Evolutionary conservation across 179 eudicot genomes (phyloP).

Genomic region (Silene vulgaris): DNA sequence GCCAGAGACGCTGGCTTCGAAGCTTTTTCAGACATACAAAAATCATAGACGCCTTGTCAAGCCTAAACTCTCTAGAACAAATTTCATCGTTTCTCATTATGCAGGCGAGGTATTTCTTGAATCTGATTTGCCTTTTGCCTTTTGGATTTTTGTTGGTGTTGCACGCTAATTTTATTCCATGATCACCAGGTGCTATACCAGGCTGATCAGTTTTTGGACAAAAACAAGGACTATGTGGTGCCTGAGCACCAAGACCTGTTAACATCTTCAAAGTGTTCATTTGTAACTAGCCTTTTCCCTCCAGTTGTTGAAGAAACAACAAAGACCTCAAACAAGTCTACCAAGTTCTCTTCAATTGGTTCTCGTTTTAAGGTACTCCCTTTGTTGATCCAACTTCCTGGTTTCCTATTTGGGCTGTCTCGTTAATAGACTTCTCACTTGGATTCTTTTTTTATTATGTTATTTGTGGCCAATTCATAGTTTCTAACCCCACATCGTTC

Average conservation of each 20-base stretch:
- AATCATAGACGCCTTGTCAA: slow-evolving; percentile 76
- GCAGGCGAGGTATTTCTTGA: slow-evolving; percentile 75
- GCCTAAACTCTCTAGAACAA: slow-evolving; percentile 87
- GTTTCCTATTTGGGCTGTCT: background rate
- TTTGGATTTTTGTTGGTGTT: slow-evolving; percentile 16
- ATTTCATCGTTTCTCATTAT: slow-evolving; percentile 81
- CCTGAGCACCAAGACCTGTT: slow-evolving; percentile 91
- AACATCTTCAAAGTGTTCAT: slow-evolving; percentile 72
- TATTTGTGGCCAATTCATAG: slow-evolving; percentile 1
- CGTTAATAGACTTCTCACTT: background rate
- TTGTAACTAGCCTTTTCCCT: slow-evolving; percentile 91
- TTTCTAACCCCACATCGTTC: background rate
- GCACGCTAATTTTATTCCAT: slow-evolving; percentile 11
- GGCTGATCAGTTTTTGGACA: slow-evolving; percentile 92
- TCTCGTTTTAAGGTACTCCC: slow-evolving; percentile 78
- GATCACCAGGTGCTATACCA: slow-evolving; percentile 71
- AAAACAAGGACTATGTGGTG: slow-evolving; percentile 92
- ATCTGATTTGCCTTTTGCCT: slow-evolving; percentile 9
- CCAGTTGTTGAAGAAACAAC: slow-evolving; percentile 61
- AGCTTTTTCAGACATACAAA: slow-evolving; percentile 90
- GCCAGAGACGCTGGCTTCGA: slow-evolving; percentile 83
- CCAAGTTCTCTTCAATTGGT: slow-evolving; percentile 91
- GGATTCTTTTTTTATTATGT: background rate
- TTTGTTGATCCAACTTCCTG: background rate
- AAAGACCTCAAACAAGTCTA: slow-evolving; percentile 50